Conservation (phyloP, 2,329 filamentous ascomycete species). For the Ramularia endophylla region DNA sequence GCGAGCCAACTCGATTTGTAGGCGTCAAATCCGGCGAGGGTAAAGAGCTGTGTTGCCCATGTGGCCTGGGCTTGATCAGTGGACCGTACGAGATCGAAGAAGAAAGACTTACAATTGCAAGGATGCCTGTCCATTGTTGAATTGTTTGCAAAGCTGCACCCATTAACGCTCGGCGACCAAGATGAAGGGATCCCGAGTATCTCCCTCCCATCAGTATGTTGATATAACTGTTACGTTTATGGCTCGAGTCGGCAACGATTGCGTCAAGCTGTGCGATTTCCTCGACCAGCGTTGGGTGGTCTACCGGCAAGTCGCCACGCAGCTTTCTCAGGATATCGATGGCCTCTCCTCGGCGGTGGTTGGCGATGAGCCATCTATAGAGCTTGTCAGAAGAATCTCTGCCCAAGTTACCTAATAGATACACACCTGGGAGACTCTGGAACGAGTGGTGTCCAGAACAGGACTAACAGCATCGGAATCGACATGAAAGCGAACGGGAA, state of each 20-base stretch:
- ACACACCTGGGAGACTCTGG: slow-evolving; percentile 4
- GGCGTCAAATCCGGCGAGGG: slow-evolving; percentile 26
- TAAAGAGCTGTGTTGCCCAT: slow-evolving; percentile 21
- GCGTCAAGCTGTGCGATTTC: slow-evolving; percentile 39
- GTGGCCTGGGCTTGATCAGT: too few species aligned
- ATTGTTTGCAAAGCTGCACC: slow-evolving; percentile 24
- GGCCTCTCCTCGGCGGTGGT: slow-evolving; percentile 29
- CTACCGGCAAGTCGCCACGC: slow-evolving; percentile 27
- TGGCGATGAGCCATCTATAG: slow-evolving; percentile 35
- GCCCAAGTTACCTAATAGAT: neutral
- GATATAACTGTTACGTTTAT: slow-evolving; percentile 34
- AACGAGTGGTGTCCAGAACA: slow-evolving; percentile 11
- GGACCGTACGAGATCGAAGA: slow-evolving; percentile 21
- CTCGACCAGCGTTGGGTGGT: slow-evolving; percentile 30
- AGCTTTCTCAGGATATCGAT: slow-evolving; percentile 33
- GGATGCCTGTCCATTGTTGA: slow-evolving; percentile 29
- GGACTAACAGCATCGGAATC: slow-evolving; percentile 23
- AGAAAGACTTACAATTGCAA: slow-evolving; percentile 19
- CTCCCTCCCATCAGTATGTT: slow-evolving; percentile 29
- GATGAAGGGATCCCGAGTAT: slow-evolving; percentile 8
- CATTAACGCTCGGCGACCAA: slow-evolving; percentile 14
- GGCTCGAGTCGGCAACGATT: slow-evolving; percentile 35
- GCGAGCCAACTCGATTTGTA: slow-evolving; percentile 27
- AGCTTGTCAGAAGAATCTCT: neutral
- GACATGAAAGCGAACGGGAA: slow-evolving; percentile 29